Percentiles rank a stretch among this genome's conserved stretches.
Conservation (phyloP, 2,329 filamentous ascomycete species). For the Aspergillus calidoustus region DNA sequence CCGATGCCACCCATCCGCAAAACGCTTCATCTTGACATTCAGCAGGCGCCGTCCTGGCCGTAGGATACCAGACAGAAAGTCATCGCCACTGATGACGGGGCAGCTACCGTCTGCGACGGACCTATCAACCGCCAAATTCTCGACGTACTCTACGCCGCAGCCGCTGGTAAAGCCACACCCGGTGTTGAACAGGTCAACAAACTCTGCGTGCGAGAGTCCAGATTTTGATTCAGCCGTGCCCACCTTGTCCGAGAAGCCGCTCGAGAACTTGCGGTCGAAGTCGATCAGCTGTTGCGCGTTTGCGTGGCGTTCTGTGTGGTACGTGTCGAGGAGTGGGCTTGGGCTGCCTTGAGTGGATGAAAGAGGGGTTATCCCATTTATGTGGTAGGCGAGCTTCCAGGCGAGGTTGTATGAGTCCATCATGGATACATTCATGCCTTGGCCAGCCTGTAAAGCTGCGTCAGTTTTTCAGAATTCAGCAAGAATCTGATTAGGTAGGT, state of each 20-base stretch:
- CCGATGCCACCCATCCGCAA: constrained; percentile 39
- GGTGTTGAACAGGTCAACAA: constrained; percentile 37
- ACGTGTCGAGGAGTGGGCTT: constrained; percentile 38
- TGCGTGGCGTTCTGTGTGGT: constrained; percentile 38
- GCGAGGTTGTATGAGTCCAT: constrained; percentile 54
- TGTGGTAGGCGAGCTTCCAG: constrained; percentile 43
- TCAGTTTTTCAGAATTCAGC: background rate
- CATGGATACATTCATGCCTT: constrained; percentile 80
- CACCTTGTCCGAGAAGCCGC: constrained; percentile 42
- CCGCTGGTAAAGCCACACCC: constrained; percentile 43
- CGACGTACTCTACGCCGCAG: constrained; percentile 40
- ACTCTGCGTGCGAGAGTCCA: constrained; percentile 36
- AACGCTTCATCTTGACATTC: constrained; percentile 36
- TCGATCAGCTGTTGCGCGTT: constrained; percentile 42
- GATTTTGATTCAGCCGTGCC: constrained; percentile 28
- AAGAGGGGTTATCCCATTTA: constrained; percentile 38
- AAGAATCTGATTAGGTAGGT: constrained; percentile 18
- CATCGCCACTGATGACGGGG: constrained; percentile 27
- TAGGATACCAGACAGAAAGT: constrained; percentile 39
- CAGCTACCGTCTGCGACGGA: background rate
- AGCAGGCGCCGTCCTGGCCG: constrained; percentile 38
- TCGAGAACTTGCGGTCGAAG: constrained; percentile 43
- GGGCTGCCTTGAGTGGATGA: constrained; percentile 8
- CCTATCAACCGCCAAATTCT: constrained; percentile 32
- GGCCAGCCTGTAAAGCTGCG: constrained; percentile 57